Evolutionary conservation across 148 eudicot species (phyloP).

Genomic region (Fagopyrum esculentum): DNA sequence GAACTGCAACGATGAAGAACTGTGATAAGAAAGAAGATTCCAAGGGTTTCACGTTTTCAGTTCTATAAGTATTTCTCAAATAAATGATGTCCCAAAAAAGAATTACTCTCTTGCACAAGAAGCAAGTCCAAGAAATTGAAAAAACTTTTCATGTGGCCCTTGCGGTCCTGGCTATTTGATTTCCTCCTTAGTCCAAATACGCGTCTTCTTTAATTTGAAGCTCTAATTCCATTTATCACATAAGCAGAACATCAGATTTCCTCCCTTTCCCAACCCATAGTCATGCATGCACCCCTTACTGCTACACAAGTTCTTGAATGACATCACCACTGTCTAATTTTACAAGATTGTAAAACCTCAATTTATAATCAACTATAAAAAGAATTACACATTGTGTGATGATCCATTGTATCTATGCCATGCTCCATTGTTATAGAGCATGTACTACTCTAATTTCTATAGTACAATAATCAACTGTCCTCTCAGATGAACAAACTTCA

Average conservation of each 20-base stretch:
- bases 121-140: background rate
- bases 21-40: background rate
- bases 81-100: too few relatives aligned
- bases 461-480: background rate
- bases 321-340: background rate
- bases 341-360: background rate
- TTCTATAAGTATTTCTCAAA: background rate
- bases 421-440: background rate
- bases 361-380: background rate
- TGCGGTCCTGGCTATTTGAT: background rate
- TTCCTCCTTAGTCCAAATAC: background rate
- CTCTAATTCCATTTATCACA: background rate
- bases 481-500: background rate
- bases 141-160: background rate
- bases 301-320: background rate
- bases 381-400: background rate
- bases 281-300: background rate
- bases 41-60: background rate
- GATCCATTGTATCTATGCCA: background rate
- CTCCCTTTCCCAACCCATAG: background rate
- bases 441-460: background rate
- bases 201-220: background rate
- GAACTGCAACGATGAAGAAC: background rate
- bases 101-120: too few relatives aligned
- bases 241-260: background rate